phyloP scores from a whole-genome alignment of 106 monocot species.

The Iris macrosiphon region DNA sequence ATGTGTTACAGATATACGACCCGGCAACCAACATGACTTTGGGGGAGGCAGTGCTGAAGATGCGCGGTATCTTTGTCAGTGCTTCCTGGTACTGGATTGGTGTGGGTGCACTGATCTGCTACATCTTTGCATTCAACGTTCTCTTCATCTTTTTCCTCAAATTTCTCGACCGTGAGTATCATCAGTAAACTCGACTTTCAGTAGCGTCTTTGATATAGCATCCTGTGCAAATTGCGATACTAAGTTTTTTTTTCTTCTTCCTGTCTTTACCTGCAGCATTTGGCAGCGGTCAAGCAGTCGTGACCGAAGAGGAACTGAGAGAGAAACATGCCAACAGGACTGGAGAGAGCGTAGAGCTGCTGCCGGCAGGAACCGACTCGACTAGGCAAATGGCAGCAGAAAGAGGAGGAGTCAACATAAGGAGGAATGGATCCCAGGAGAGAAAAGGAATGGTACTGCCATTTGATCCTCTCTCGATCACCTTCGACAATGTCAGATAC shows the following conservation, averaged over 20 bases:
- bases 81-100: slow-evolving; percentile 38
- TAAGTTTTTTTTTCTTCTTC: slow-evolving; percentile 1
- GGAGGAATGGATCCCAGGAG: not conserved
- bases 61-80: slow-evolving; percentile 24
- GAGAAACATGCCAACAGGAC: slow-evolving; percentile 26
- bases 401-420: not conserved
- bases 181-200: not conserved
- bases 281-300: slow-evolving; percentile 14
- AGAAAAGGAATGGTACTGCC: slow-evolving; percentile 23
- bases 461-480: slow-evolving; percentile 25
- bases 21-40: slow-evolving; percentile 9
- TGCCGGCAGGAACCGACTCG: slow-evolving; percentile 11
- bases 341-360: slow-evolving; percentile 13
- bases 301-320: slow-evolving; percentile 20
- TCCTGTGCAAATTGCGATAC: not conserved
- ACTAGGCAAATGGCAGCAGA: not conserved
- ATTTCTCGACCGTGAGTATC: slow-evolving; percentile 26
- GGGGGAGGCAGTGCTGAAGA: slow-evolving; percentile 16
- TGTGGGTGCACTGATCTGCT: slow-evolving; percentile 22
- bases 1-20: slow-evolving; percentile 10
- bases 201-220: not conserved
- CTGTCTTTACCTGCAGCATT: slow-evolving; percentile 18
- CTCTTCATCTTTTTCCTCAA: slow-evolving; percentile 19
- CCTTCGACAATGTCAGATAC: slow-evolving; percentile 21
- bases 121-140: slow-evolving; percentile 21